A percentile compares a stretch with the other conserved stretches of the same genome.
phyloP scores from a whole-genome alignment of 2,329 filamentous ascomycete species.

The Pyrenochaeta sp. region DNA sequence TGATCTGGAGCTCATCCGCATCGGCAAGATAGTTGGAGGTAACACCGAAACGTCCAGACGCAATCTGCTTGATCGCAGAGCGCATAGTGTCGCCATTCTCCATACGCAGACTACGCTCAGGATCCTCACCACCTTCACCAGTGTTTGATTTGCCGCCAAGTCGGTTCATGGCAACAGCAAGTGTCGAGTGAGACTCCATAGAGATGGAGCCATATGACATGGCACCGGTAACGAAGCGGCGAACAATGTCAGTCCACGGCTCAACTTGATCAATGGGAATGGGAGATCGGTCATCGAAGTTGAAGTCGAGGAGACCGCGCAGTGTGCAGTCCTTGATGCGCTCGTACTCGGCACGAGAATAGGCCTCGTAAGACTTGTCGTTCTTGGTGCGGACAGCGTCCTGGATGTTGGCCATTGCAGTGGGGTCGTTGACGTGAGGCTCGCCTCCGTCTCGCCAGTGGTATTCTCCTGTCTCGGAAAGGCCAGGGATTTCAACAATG shows the following conservation, averaged over 20 bases:
- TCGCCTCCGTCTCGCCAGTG: conserved; percentile 98
- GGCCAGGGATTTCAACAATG: conserved; percentile 77
- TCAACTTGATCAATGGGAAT: conserved; percentile 97
- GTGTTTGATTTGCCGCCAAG: conserved; percentile 97
- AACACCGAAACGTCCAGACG: conserved; percentile 93
- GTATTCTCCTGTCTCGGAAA: conserved; percentile 94
- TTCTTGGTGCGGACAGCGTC: conserved; percentile 97
- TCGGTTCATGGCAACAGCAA: conserved; percentile 96
- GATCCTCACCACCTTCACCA: conserved; percentile 94
- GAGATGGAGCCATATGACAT: conserved; percentile 99
- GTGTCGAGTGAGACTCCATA: conserved; percentile 96
- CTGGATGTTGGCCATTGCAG: conserved; percentile 94
- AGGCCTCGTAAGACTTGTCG: conserved; percentile 97
- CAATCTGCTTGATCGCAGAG: conserved; percentile 96
- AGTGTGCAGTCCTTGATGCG: conserved; percentile 97
- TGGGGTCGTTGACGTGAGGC: conserved; percentile 92
- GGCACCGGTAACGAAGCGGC: conserved; percentile 93
- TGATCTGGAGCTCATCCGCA: conserved; percentile 96
- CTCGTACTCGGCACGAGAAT: conserved; percentile 91
- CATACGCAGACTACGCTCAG: conserved; percentile 84
- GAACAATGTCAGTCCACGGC: conserved; percentile 97
- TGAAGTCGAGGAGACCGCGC: conserved; percentile 92
- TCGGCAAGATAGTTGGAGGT: conserved; percentile 94
- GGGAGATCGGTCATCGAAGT: conserved; percentile 83
- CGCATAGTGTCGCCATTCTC: conserved; percentile 96